Evolutionary conservation across 2,329 filamentous ascomycete genomes (phyloP).

Genomic region (Xylariomycetidae sp.): DNA sequence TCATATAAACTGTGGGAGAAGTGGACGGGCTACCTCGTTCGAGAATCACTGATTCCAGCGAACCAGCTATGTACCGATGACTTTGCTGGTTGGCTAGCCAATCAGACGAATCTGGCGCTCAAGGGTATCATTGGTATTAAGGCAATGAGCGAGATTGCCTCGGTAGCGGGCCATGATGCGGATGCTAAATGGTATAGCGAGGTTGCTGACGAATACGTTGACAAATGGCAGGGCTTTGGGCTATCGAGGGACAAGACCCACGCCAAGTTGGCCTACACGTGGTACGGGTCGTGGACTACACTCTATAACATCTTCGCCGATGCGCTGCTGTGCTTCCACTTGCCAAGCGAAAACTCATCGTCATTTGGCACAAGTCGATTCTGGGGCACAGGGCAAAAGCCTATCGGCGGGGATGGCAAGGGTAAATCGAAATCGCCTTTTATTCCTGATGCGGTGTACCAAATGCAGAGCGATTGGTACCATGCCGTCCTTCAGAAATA

Average conservation of each 20-base stretch:
- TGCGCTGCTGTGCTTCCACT: constrained; percentile 73
- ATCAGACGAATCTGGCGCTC: constrained; percentile 70
- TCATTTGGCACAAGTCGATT: constrained; percentile 15
- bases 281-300: constrained; percentile 79
- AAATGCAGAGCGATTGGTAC: constrained; percentile 78
- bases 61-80: constrained; percentile 76
- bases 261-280: constrained; percentile 74
- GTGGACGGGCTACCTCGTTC: constrained; percentile 70
- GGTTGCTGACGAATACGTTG: constrained; percentile 62
- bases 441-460: constrained; percentile 72
- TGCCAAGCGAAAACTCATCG: constrained; percentile 21
- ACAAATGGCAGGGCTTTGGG: constrained; percentile 66
- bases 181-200: constrained; percentile 59
- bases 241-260: constrained; percentile 68
- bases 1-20: constrained; percentile 70
- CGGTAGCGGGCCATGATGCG: constrained; percentile 49
- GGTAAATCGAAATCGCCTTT: constrained; percentile 41
- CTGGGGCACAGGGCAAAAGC: constrained; percentile 16
- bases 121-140: constrained; percentile 77
- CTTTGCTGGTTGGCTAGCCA: constrained; percentile 69
- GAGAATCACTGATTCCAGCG: constrained; percentile 63
- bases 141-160: constrained; percentile 67
- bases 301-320: constrained; percentile 77
- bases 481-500: constrained; percentile 73
- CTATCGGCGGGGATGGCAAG: constrained; percentile 8